These are phyloP conservation scores for Poronia punctata DNA, from an alignment of 495 filamentous ascomycete species.

Conservation along the genomic window DNA sequence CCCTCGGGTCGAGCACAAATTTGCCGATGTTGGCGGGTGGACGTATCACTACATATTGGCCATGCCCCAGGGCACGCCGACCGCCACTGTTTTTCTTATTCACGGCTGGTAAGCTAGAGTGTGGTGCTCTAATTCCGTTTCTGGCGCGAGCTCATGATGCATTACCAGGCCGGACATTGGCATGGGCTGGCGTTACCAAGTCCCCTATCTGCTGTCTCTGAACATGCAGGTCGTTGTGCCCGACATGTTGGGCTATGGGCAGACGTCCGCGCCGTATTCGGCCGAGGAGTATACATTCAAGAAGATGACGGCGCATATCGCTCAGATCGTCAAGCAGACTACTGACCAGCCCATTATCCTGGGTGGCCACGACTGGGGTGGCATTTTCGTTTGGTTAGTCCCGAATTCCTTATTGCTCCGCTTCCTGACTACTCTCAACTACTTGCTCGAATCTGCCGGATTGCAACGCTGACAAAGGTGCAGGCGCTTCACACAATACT, in stretches of 20 bases:
- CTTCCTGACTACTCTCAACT: background rate
- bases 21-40: slow-evolving; percentile 52
- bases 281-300: slow-evolving; percentile 59
- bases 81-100: slow-evolving; percentile 56
- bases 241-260: slow-evolving; percentile 77
- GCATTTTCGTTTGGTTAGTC: slow-evolving; percentile 39
- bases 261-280: slow-evolving; percentile 53
- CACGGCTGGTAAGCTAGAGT: slow-evolving; percentile 56
- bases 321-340: slow-evolving; percentile 45
- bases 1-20: slow-evolving; percentile 54
- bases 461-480: background rate
- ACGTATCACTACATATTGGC: slow-evolving; percentile 67
- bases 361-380: slow-evolving; percentile 84
- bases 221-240: slow-evolving; percentile 68
- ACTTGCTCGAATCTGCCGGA: background rate
- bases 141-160: too few relatives aligned
- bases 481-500: slow-evolving; percentile 57
- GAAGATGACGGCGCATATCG: slow-evolving; percentile 62
- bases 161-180: slow-evolving; percentile 52
- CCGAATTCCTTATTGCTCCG: background rate
- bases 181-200: slow-evolving; percentile 75
- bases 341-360: slow-evolving; percentile 44
- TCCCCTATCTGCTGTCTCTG: slow-evolving; percentile 63
- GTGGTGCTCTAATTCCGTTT: background rate
- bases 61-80: slow-evolving; percentile 45